Evolutionary conservation across 2,329 filamentous ascomycete genomes (phyloP).

Genomic region (Fusarium devonianum): DNA sequence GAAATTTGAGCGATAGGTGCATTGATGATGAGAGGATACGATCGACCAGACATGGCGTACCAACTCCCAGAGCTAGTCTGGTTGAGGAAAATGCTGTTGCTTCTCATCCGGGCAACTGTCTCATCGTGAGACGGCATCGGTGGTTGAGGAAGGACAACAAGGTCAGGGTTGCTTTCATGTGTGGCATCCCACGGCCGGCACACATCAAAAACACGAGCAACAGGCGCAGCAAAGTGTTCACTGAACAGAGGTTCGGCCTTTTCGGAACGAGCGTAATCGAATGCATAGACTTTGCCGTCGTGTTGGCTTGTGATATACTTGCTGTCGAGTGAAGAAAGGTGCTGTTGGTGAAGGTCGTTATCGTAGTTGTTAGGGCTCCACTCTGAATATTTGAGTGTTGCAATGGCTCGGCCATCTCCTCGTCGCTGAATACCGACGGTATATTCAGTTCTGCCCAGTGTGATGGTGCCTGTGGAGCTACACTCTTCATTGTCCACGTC

Average conservation of each 20-base stretch:
- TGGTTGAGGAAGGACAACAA: constrained; percentile 88
- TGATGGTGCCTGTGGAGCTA: constrained; percentile 79
- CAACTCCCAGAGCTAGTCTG: constrained; percentile 86
- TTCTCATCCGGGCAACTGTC: constrained; percentile 59
- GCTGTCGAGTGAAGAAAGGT: constrained; percentile 80
- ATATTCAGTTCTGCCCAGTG: constrained; percentile 87
- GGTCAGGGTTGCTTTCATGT: constrained; percentile 71
- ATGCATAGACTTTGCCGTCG: constrained; percentile 83
- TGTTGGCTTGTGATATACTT: constrained; percentile 88
- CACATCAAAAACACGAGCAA: constrained; percentile 89
- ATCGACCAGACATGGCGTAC: constrained; percentile 89
- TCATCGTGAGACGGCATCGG: constrained; percentile 65
- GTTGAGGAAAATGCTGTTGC: constrained; percentile 81
- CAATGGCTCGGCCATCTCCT: constrained; percentile 77
- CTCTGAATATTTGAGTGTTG: constrained; percentile 90
- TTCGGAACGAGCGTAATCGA: constrained; percentile 69
- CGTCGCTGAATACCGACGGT: constrained; percentile 83
- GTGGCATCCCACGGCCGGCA: constrained; percentile 74
- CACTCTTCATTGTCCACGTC: constrained; percentile 77
- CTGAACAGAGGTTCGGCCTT: constrained; percentile 66
- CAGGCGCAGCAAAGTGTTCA: constrained; percentile 76
- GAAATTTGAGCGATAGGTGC: constrained; percentile 59
- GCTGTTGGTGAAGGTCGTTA: constrained; percentile 84
- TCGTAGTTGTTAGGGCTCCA: constrained; percentile 95
- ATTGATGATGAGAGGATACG: constrained; percentile 85